These are phyloP conservation scores for Rhypophila decipiens DNA, from an alignment of 495 filamentous ascomycete genomes.

Conservation along the genomic window DNA sequence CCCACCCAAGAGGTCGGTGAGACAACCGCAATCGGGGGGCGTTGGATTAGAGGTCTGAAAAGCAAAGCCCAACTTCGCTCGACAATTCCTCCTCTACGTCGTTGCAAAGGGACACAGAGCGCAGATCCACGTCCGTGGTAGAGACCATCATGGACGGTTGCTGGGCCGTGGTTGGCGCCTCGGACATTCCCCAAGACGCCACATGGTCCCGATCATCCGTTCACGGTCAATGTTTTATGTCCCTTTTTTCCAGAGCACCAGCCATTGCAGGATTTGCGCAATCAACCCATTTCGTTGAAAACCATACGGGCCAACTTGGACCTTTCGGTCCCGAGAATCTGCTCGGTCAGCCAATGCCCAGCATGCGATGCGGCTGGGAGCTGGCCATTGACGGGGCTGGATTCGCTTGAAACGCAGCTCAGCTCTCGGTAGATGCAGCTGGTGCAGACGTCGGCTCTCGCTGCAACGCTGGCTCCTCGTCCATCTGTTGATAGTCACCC, in stretches of 20 bases:
- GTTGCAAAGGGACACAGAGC: neutral
- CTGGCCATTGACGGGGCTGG: neutral
- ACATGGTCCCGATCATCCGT: conserved; percentile 1
- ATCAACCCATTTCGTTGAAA: neutral
- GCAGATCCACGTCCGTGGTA: too few species aligned
- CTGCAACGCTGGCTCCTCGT: neutral
- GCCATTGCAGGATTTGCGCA: neutral
- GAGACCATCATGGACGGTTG: neutral
- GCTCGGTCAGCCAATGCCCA: neutral
- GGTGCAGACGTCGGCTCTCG: neutral
- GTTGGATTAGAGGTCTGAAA: too few species aligned
- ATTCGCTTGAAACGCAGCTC: neutral
- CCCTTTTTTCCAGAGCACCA: neutral
- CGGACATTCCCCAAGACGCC: conserved; percentile 25
- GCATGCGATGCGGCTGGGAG: neutral
- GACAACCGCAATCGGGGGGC: too few species aligned
- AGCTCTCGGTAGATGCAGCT: neutral
- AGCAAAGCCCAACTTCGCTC: neutral
- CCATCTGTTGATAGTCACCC: too few species aligned
- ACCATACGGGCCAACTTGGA: too few species aligned
- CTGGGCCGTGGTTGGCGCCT: conserved; percentile 7
- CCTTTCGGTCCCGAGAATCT: conserved; percentile 5
- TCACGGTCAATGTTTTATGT: neutral
- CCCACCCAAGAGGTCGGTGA: too few species aligned
- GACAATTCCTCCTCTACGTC: neutral